Conservation (phyloP, 495 filamentous ascomycete species). For the Penicillium odoratum region DNA sequence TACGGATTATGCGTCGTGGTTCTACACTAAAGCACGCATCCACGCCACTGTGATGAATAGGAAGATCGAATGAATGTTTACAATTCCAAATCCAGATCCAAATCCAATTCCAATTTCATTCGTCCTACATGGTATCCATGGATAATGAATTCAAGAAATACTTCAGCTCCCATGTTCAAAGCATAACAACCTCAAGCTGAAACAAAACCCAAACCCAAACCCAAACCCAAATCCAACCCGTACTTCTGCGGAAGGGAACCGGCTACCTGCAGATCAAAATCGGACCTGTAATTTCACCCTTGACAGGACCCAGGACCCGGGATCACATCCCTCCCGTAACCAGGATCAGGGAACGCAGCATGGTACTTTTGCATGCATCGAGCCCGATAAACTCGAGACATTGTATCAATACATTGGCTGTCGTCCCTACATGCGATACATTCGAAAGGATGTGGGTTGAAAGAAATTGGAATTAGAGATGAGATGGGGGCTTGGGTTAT, state of each 20-base stretch:
- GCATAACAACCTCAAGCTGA: not conserved
- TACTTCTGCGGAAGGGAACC: not conserved
- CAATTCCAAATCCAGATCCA: not conserved
- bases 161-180: too few relatives aligned
- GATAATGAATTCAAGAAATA: too few relatives aligned
- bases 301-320: slow-evolving; percentile 11
- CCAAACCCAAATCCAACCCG: not conserved
- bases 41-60: not conserved
- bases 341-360: not conserved
- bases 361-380: slow-evolving; percentile 4
- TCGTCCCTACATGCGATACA: not conserved
- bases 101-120: not conserved
- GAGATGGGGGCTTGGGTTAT: not conserved
- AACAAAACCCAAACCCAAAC: not conserved
- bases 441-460: not conserved
- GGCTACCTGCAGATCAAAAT: not conserved
- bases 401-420: not conserved
- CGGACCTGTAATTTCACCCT: not conserved
- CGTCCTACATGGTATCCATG: not conserved
- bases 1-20: not conserved
- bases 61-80: not conserved
- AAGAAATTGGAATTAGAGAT: not conserved
- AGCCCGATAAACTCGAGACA: not conserved
- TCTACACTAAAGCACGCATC: not conserved
- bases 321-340: slow-evolving; percentile 10